These are phyloP conservation scores for Ophiocordyceps unilateralis DNA, from an alignment of 2,329 filamentous ascomycete species.

Conservation along the genomic window DNA sequence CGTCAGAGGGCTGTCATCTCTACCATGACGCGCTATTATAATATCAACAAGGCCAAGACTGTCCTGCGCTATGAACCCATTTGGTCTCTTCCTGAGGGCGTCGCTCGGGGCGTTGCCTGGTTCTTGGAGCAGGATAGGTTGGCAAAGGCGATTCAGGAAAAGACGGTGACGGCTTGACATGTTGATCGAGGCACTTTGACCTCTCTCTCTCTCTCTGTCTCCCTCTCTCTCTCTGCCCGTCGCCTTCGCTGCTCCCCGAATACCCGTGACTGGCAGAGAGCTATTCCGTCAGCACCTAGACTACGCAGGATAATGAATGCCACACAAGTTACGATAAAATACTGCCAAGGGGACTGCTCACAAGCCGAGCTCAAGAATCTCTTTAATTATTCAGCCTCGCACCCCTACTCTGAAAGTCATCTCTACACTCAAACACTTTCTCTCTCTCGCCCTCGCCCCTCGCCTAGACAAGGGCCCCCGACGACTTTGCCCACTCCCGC, in stretches of 20 bases:
- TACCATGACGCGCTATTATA: constrained; percentile 63
- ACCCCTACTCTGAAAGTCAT: neutral
- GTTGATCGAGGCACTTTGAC: neutral
- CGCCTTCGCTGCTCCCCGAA: too few species aligned
- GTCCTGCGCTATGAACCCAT: constrained; percentile 54
- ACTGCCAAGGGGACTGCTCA: too few species aligned
- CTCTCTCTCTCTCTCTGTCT: too few species aligned
- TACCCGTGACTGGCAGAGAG: too few species aligned
- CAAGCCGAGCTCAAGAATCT: neutral
- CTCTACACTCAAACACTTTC: neutral
- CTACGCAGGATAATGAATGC: too few species aligned
- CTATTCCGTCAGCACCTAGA: too few species aligned
- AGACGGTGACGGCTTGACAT: neutral
- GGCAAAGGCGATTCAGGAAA: neutral
- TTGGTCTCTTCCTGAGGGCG: constrained; percentile 48
- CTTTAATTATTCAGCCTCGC: neutral
- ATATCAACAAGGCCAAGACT: constrained; percentile 56
- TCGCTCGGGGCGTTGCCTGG: constrained; percentile 35
- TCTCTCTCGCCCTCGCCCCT: neutral
- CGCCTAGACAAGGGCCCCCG: neutral
- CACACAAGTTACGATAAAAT: too few species aligned
- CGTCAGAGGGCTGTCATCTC: constrained; percentile 46
- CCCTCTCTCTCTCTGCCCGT: too few species aligned
- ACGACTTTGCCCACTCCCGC: neutral
- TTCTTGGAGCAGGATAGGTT: constrained; percentile 33